Evolutionary conservation across 2,329 filamentous ascomycete genomes (phyloP).

Genomic region (Aplosporella prunicola): DNA sequence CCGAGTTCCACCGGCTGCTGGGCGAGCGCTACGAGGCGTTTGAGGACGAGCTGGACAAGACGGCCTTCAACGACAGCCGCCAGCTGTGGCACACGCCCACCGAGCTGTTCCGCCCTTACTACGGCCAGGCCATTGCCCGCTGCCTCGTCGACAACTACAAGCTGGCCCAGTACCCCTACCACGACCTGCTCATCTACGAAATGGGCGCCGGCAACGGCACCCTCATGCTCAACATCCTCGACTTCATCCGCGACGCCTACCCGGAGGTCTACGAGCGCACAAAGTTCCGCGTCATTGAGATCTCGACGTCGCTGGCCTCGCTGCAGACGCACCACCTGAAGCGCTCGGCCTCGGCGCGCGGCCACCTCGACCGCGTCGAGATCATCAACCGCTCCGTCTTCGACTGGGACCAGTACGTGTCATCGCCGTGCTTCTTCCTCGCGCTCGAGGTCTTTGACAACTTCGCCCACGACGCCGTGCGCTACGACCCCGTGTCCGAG

Average conservation of each 20-base stretch:
- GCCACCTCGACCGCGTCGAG: constrained; percentile 77
- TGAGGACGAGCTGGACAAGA: constrained; percentile 74
- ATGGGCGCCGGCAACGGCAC: constrained; percentile 97
- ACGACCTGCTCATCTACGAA: constrained; percentile 96
- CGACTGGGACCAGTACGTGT: constrained; percentile 82
- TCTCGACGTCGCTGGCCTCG: constrained; percentile 69
- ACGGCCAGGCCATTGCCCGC: constrained; percentile 92
- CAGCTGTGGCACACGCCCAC: constrained; percentile 98
- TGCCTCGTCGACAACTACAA: constrained; percentile 96
- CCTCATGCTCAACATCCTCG: constrained; percentile 94
- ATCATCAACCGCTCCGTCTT: constrained; percentile 95
- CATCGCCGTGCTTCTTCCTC: constrained; percentile 91
- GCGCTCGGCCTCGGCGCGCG: constrained; percentile 55
- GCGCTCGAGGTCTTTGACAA: constrained; percentile 98
- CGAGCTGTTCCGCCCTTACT: constrained; percentile 91
- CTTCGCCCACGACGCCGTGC: constrained; percentile 88
- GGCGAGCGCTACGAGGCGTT: constrained; percentile 78
- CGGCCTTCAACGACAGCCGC: constrained; percentile 61
- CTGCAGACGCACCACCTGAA: constrained; percentile 66
- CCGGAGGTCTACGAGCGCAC: constrained; percentile 91
- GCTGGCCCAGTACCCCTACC: constrained; percentile 84
- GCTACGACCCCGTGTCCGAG: constrained; percentile 76
- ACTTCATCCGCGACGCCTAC: constrained; percentile 85
- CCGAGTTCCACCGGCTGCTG: constrained; percentile 69
- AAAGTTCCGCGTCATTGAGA: constrained; percentile 92